Base-by-base conservation (phyloP, 441 rosid species). In the Pelargonium myrrhifolium region DNA sequence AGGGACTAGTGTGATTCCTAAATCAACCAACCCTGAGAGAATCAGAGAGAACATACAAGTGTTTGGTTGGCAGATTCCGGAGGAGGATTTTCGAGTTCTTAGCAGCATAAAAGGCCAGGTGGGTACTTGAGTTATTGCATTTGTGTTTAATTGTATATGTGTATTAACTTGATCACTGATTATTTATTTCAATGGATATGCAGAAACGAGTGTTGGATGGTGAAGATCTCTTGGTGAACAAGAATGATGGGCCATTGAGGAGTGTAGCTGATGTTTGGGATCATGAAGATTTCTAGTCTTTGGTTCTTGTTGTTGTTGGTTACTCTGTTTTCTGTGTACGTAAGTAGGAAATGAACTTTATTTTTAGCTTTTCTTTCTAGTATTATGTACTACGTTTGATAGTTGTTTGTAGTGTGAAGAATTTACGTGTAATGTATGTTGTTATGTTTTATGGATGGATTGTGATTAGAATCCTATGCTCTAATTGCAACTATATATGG, bases 211-310 rank as follows among this genome's bases (percentile, higher is more conserved):
- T 80, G 56, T n/a, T 82, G 35, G 80, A 77, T 51, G 87, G 86
- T 10, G 87, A 73, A 70, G 83, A 83, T 11, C 39, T 82, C 3
- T 79, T 80, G 24, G 87, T 80, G 20, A 82, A 76, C 81, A 75
- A 79, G 71, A 72, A 58, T 0, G 71, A 64, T 0, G 87, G 87
- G 10, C 85, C 86, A 26, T 77, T 79, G 71, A 78, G 74, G 24
- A 77, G 78, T 11, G 81, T 78, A 64, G 87, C 84, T 9, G 86
- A 82, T 68, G 59, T 82, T 37, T 86, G 84, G 90, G 90, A 84
- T 67, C 75, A 80, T 62, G 88, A 77, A 73, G 86, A 81, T 71
- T 79, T 8, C 0, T 43, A 45, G 53, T 10, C 14, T 45, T 3
- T 45, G 3, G 11, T 45, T 45, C 14, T 45, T 1, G n/a, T 45